Evolutionary conservation across 257 asterid species (phyloP).

Genomic region (Euphrasia confusa): DNA sequence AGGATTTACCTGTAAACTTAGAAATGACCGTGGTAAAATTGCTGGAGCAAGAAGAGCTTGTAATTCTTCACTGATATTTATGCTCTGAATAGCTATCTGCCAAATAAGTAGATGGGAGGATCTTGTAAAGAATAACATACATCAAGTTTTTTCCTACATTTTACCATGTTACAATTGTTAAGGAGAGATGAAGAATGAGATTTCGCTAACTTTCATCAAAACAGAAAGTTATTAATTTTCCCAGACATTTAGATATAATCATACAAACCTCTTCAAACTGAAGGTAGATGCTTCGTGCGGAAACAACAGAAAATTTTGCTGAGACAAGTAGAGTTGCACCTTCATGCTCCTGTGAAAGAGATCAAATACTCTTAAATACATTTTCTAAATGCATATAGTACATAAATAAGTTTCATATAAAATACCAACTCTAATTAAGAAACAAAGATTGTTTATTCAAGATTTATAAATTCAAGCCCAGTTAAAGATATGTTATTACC

Average conservation of each 20-base stretch:
- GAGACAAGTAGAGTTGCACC: constrained; percentile 81
- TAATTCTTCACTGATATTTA: constrained; percentile 65
- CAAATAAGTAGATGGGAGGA: constrained; percentile 19
- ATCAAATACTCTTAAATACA: constrained; percentile 13
- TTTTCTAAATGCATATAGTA: background rate
- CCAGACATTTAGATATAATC: constrained; percentile 30
- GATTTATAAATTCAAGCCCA: background rate
- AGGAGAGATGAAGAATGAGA: background rate
- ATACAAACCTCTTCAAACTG: constrained; percentile 75
- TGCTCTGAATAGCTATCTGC: constrained; percentile 66
- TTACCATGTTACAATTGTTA: constrained; percentile 12
- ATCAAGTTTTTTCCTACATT: background rate
- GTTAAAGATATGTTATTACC: background rate
- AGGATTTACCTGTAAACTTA: constrained; percentile 62
- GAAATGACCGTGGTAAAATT: constrained; percentile 66
- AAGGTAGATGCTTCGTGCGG: constrained; percentile 70
- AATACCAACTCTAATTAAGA: background rate
- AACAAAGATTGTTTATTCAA: background rate
- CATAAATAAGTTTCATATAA: constrained; percentile 6
- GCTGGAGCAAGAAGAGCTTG: constrained; percentile 90
- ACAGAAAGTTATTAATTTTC: background rate
- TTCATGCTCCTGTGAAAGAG: constrained; percentile 64
- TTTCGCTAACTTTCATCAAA: constrained; percentile 4
- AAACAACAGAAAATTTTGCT: constrained; percentile 75
- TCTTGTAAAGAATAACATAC: background rate